Evolutionary conservation across 225 moss, liverwort and hornwort genomes (phyloP), one percentile per base, ranked within the genome.

Genomic region (Marchantia paleacea): DNA sequence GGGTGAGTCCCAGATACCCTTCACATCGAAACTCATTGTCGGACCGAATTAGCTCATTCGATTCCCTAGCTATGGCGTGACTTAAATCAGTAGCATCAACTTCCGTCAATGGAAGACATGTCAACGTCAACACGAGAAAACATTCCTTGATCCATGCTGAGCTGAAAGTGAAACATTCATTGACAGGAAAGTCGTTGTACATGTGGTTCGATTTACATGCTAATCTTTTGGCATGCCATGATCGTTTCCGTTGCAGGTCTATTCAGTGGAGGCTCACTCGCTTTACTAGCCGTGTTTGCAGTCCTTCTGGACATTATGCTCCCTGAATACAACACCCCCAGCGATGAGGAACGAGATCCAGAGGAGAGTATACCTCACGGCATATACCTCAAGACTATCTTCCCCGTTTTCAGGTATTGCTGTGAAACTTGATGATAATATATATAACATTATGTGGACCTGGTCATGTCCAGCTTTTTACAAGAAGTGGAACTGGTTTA

Each of bases 371-470:
- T 13, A 1, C 64, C 19, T 64, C 22, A 64, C 19, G n/a, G n/a
- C 22, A 24, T 64, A 64, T 64, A 64, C 64, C 19, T 80, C 11
- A 31, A 53, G 30, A 47, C 48, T 7, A 53, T 81, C 20, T 57
- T 81, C 53, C 84, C 84, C 0, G 13, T 72, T 14, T 81, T 58
- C 55, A 84, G 84, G 84, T 84, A 77, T 39, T 11, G n/a, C 64
- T 0, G 24, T 19, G n/a, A 24, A 64, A 19, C 10, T 19, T n/a
- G n/a, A n/a, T n/a, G n/a, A n/a, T n/a, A n/a, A n/a, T n/a, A n/a
- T n/a, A n/a, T n/a, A n/a, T n/a, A n/a, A n/a, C n/a, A n/a, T n/a
- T n/a, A n/a, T n/a, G n/a, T n/a, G n/a, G n/a, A n/a, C n/a, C n/a
- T n/a, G n/a, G n/a, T 64, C 64, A 24, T 18, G 3, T 64, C 8